A percentile compares a stretch with the other conserved stretches of the same genome.
Evolutionary conservation across 257 asterid genomes (phyloP).

Genomic region (Oldenlandia corymbosa): DNA sequence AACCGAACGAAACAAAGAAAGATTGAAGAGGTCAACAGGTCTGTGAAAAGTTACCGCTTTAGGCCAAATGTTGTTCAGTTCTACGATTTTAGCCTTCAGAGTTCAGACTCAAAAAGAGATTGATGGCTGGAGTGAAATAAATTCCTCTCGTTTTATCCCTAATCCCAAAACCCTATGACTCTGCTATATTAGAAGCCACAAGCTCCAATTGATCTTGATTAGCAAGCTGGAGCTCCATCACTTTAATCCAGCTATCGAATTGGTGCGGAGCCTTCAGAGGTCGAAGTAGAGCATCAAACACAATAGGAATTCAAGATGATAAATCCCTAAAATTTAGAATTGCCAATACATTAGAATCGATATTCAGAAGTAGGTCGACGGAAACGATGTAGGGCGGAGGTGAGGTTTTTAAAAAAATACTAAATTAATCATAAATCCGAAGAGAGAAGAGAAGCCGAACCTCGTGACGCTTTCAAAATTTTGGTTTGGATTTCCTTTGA

Average conservation of each 20-base stretch:
- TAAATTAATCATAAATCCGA: too few species aligned
- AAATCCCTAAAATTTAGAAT: not conserved
- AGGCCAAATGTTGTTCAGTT: not conserved
- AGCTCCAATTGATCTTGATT: constrained; percentile 42
- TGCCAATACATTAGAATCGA: too few species aligned
- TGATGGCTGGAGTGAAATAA: not conserved
- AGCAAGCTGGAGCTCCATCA: constrained; percentile 45
- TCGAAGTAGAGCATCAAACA: not conserved
- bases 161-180: not conserved
- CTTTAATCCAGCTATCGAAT: not conserved
- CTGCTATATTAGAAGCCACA: constrained; percentile 22
- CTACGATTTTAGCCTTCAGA: too few species aligned
- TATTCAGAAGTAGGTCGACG: too few species aligned
- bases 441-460: too few species aligned
- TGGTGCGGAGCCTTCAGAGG: not conserved
- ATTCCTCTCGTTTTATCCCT: not conserved
- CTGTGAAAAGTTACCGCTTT: not conserved
- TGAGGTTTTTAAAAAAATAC: too few species aligned
- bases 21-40: too few species aligned
- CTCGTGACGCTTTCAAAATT: too few species aligned
- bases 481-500: too few species aligned
- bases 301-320: constrained; percentile 7
- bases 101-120: not conserved
- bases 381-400: too few species aligned
- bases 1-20: not conserved